Conservation (phyloP, 371 early-diverging fungal genomes). For the Apophysomyces sp. region DNA sequence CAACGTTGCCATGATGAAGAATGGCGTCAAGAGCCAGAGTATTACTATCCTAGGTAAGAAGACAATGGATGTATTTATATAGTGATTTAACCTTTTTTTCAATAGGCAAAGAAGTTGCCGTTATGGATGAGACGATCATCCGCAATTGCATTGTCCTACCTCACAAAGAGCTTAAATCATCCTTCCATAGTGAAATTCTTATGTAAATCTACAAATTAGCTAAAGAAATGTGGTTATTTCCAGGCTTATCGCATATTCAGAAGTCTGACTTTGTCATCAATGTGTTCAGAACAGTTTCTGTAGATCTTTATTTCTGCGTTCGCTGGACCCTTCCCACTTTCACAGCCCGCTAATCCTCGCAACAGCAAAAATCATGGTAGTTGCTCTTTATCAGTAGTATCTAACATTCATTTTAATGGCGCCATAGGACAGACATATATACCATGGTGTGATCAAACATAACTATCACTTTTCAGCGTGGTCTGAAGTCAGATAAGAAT, state of each 20-base stretch:
- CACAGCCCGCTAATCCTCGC: no score
- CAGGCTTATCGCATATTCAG: not conserved
- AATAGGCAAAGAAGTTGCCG: constrained; percentile 79
- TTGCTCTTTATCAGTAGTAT: no score
- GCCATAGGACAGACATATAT: no score
- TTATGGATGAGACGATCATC: constrained; percentile 89
- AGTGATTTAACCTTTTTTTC: constrained; percentile 45
- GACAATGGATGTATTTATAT: constrained; percentile 60
- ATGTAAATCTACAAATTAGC: constrained; percentile 65
- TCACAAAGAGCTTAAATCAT: constrained; percentile 91
- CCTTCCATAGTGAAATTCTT: constrained; percentile 92
- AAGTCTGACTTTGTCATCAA: no score
- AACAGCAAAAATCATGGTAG: no score
- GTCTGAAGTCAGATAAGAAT: no score
- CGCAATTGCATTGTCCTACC: constrained; percentile 97
- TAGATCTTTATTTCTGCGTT: no score
- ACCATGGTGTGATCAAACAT: no score
- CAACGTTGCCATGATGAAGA: constrained; percentile 70
- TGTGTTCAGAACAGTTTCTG: no score
- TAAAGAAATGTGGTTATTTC: not conserved
- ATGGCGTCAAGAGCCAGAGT: constrained; percentile 90
- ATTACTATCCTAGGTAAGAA: constrained; percentile 87
- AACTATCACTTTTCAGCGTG: no score
- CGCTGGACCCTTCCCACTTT: no score
- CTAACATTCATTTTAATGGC: no score